These are phyloP conservation scores for Xylaria acuta DNA, from an alignment of 495 filamentous ascomycete genomes.

Conservation along the genomic window DNA sequence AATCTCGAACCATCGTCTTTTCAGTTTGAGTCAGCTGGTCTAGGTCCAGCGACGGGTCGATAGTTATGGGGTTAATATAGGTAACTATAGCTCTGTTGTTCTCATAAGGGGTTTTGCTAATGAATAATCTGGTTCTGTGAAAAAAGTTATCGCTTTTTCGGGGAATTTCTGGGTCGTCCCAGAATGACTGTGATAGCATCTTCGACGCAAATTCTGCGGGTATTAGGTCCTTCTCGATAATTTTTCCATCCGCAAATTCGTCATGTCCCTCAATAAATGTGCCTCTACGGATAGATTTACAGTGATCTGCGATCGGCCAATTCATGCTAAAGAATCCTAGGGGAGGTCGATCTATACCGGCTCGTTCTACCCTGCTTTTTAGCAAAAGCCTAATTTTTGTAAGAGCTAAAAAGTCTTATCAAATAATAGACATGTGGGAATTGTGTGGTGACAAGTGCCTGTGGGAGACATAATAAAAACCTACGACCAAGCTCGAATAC, in stretches of 20 bases:
- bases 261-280: not conserved
- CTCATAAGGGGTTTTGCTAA: not conserved
- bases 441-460: not conserved
- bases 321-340: not conserved
- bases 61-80: not conserved
- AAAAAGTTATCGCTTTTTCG: conserved; percentile 10
- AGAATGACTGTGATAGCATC: conserved; percentile 11
- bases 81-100: not conserved
- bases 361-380: not conserved
- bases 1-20: not conserved
- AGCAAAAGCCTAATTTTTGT: not conserved
- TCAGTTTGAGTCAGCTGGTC: not conserved
- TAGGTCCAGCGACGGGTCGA: not conserved
- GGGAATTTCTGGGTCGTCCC: not conserved
- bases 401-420: no score
- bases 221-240: not conserved
- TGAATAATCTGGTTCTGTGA: conserved; percentile 5
- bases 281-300: not conserved
- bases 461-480: not conserved
- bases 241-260: not conserved
- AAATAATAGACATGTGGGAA: not conserved
- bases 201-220: not conserved
- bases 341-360: not conserved
- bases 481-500: not conserved
- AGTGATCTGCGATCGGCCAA: not conserved